Percentiles rank a stretch among this genome's conserved stretches.
phyloP scores from a whole-genome alignment of 345 rosid species.

The Citrus reticulata region DNA sequence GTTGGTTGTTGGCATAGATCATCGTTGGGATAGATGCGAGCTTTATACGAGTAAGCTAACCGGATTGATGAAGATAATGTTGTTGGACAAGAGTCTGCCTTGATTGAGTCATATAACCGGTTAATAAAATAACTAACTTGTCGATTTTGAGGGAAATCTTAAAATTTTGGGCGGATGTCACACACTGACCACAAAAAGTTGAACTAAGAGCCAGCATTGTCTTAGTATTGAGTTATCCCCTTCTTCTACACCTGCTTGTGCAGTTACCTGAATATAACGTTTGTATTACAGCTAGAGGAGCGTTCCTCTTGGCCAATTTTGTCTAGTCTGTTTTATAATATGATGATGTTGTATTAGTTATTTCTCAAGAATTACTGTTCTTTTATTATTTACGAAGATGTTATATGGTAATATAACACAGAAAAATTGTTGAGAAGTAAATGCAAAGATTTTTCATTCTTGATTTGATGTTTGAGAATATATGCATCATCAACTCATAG shows the following conservation, averaged over 20 bases:
- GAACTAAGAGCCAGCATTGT: not conserved
- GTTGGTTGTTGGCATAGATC: too few species aligned
- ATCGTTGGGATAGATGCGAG: too few species aligned
- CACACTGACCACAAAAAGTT: not conserved
- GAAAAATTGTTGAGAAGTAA: not conserved
- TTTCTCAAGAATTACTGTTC: not conserved
- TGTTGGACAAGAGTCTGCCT: not conserved
- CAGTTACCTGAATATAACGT: not conserved
- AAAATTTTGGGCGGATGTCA: not conserved
- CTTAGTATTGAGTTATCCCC: not conserved
- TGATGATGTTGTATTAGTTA: not conserved
- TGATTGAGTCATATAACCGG: too few species aligned
- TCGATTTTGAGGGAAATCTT: not conserved
- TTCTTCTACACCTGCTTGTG: not conserved
- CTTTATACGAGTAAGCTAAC: too few species aligned
- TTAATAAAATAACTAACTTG: too few species aligned
- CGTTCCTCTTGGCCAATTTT: not conserved
- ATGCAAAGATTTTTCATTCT: not conserved
- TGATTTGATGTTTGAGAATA: not conserved
- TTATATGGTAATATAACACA: not conserved
- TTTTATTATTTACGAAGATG: not conserved
- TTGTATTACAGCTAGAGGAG: not conserved
- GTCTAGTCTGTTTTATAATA: not conserved
- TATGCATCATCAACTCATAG: not conserved
- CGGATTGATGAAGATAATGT: too few species aligned